These are phyloP conservation scores for Leccinum barrowsii DNA, from an alignment of 768 basidiomycete species.

Conservation along the genomic window DNA sequence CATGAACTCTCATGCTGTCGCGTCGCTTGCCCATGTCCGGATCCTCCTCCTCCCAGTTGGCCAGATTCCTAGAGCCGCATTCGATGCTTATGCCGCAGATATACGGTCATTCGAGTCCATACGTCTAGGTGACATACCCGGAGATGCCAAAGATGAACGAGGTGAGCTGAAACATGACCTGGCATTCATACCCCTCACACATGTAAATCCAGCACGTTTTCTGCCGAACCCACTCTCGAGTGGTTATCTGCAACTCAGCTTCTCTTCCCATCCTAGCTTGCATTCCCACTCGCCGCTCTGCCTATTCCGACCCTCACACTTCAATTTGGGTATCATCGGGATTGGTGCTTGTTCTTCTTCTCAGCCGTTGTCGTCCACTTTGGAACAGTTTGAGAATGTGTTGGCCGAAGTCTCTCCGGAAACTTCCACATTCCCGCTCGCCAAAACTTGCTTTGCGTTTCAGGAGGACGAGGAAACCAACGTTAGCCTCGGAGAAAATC, in stretches of 20 bases:
- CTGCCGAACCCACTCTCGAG: constrained; percentile 72
- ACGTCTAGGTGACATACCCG: constrained; percentile 78
- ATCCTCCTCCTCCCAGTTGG: constrained; percentile 88
- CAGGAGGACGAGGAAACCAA: constrained; percentile 58
- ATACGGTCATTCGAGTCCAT: constrained; percentile 72
- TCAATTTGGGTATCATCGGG: constrained; percentile 86
- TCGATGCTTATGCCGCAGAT: constrained; percentile 70
- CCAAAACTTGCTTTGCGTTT: constrained; percentile 82
- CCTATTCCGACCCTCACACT: constrained; percentile 74
- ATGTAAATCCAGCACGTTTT: constrained; percentile 60
- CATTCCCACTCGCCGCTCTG: constrained; percentile 63
- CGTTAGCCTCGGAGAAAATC: constrained; percentile 51
- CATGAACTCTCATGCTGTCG: constrained; percentile 74
- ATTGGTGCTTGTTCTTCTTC: constrained; percentile 66
- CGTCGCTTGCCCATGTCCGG: constrained; percentile 79
- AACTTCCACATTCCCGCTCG: constrained; percentile 69
- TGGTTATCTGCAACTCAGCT: constrained; percentile 81
- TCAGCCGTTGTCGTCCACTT: constrained; percentile 49
- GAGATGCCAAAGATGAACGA: constrained; percentile 72
- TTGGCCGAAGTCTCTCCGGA: constrained; percentile 65
- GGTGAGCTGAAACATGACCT: constrained; percentile 41
- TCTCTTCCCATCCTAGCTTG: constrained; percentile 71
- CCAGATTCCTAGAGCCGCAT: constrained; percentile 60
- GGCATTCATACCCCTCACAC: neutral
- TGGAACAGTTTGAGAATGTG: constrained; percentile 62